phyloP scores from a whole-genome alignment of 225 moss, liverwort and hornwort genomes.

The Sphagnum contortum region DNA sequence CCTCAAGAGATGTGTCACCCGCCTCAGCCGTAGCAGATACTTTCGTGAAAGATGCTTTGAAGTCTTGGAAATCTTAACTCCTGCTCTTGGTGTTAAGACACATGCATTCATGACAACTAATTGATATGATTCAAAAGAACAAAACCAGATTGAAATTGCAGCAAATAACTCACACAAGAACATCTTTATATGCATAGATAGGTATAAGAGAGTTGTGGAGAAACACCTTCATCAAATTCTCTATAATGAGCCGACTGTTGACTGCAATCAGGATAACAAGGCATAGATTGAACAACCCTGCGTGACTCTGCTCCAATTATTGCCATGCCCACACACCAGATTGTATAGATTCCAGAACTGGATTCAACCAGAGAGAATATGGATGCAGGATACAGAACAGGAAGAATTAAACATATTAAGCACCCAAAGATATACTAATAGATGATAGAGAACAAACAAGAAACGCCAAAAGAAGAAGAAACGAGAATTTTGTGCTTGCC shows the following conservation, averaged over 20 bases:
- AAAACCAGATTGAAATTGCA: not conserved
- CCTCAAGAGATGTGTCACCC: not conserved
- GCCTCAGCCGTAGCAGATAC: not conserved
- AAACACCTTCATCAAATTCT: conserved; percentile 88
- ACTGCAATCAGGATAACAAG: conserved; percentile 77
- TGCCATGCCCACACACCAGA: conserved; percentile 22
- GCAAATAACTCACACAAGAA: too few relatives aligned
- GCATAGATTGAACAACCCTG: conserved; percentile 83
- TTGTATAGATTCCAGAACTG: not conserved
- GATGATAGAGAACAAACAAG: not conserved
- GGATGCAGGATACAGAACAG: too few relatives aligned
- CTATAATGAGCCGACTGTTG: conserved; percentile 78
- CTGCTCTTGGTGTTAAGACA: not conserved
- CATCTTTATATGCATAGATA: not conserved
- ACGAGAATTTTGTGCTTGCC: conserved; percentile 21
- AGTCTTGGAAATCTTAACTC: not conserved
- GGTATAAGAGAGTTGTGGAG: not conserved
- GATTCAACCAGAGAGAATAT: too few relatives aligned
- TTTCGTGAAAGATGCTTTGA: not conserved
- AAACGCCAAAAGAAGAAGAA: not conserved
- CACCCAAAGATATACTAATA: not conserved
- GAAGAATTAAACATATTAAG: too few relatives aligned
- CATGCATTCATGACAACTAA: not conserved
- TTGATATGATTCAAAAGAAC: not conserved
- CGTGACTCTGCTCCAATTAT: conserved; percentile 66